Conservation (phyloP, 179 eudicot genomes). For the Beta lomatogona region DNA sequence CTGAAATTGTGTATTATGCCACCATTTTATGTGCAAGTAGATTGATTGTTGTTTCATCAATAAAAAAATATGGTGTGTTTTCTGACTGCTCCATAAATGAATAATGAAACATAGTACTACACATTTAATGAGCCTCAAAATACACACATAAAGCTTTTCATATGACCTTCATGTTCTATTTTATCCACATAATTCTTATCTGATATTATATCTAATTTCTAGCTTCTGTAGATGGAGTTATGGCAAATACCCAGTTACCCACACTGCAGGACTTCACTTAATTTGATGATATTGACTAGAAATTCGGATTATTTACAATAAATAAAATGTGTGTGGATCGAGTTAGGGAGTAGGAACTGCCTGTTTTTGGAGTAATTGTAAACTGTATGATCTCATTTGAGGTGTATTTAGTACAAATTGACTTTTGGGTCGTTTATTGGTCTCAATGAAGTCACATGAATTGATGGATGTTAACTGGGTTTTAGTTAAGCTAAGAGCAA, state of each 20-base stretch:
- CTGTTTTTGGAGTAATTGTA: background rate
- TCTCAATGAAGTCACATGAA: background rate
- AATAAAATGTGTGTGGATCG: background rate
- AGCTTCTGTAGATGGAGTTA: background rate
- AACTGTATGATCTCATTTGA: slow-evolving; percentile 4
- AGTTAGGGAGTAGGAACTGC: background rate
- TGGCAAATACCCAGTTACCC: background rate
- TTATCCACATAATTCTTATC: background rate
- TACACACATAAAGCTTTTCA: background rate
- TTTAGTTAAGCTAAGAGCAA: background rate
- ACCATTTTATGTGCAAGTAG: background rate
- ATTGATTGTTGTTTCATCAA: background rate
- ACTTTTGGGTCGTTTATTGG: background rate
- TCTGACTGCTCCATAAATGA: background rate
- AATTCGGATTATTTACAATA: background rate
- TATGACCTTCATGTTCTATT: background rate
- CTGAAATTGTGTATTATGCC: too few species aligned
- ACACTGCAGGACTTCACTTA: background rate
- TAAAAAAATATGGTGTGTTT: background rate
- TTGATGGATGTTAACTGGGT: background rate
- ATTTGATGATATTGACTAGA: background rate
- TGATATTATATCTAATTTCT: background rate
- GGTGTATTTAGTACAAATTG: background rate
- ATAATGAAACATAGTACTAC: background rate
- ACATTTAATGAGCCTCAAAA: background rate